These are phyloP conservation scores for Phalaenopsis aphrodite DNA, from an alignment of 106 monocot genomes.

Conservation along the genomic window DNA sequence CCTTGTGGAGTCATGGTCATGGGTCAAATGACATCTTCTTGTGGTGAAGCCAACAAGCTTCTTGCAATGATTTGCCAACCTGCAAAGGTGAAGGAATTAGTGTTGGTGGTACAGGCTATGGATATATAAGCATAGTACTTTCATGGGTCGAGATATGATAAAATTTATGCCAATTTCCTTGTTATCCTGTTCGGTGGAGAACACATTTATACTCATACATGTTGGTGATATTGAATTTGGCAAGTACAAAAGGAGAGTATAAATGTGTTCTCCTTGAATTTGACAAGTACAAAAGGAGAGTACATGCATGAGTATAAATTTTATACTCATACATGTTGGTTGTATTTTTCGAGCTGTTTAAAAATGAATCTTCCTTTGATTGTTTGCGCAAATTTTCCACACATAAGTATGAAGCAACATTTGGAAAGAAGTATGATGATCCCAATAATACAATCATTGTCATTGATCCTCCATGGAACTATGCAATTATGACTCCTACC, in stretches of 20 bases:
- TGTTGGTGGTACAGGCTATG: slow-evolving; percentile 96
- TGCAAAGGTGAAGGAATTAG: slow-evolving; percentile 88
- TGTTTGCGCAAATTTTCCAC: slow-evolving; percentile 76
- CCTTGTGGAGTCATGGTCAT: slow-evolving; percentile 80
- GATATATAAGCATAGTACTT: slow-evolving; percentile 91
- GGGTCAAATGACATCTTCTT: slow-evolving; percentile 99
- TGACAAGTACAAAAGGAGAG: too few species aligned
- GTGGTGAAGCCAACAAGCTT: slow-evolving; percentile 96
- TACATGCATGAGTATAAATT: too few species aligned
- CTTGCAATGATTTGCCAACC: slow-evolving; percentile 99
- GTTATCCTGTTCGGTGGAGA: slow-evolving; percentile 22
- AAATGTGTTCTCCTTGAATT: too few species aligned
- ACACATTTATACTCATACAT: slow-evolving; percentile 9
- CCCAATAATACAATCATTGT: slow-evolving; percentile 69
- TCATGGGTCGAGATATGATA: slow-evolving; percentile 94
- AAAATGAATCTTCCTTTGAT: slow-evolving; percentile 52
- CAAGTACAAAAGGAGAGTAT: slow-evolving; percentile 46
- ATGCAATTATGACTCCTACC: slow-evolving; percentile 77
- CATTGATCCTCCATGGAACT: slow-evolving; percentile 55
- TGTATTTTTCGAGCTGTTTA: slow-evolving; percentile 24
- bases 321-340: too few species aligned
- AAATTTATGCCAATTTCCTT: slow-evolving; percentile 47
- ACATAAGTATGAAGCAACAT: slow-evolving; percentile 78
- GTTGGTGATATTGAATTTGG: slow-evolving; percentile 24
- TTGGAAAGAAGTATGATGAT: slow-evolving; percentile 61